These are phyloP conservation scores for Ciborinia camelliae DNA, from an alignment of 2,329 filamentous ascomycete species.

Conservation along the genomic window DNA sequence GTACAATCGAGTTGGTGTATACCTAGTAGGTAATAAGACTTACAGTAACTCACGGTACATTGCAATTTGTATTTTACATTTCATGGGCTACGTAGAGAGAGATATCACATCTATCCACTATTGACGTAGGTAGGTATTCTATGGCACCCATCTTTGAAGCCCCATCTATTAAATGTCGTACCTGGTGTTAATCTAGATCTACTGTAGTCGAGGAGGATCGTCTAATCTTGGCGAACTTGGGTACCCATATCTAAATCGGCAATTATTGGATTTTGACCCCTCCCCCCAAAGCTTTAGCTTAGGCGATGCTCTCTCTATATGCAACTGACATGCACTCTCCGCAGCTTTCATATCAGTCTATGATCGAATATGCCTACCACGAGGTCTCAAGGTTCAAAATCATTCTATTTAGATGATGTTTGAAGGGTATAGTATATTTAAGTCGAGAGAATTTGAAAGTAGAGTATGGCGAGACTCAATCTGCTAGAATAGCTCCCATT, in stretches of 20 bases:
- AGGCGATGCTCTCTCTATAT: background rate
- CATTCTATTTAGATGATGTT: background rate
- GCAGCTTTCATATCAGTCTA: background rate
- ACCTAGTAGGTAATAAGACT: background rate
- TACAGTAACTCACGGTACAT: background rate
- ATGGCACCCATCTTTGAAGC: background rate
- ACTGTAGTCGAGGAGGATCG: too few relatives aligned
- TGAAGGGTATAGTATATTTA: background rate
- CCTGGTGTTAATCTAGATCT: too few relatives aligned
- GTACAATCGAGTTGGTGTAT: constrained; percentile 1
- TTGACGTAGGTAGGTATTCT: background rate
- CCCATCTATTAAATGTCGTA: background rate
- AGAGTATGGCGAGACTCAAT: background rate
- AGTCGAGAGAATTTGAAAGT: too few relatives aligned
- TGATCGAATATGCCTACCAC: background rate
- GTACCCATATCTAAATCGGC: background rate
- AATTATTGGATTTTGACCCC: too few relatives aligned
- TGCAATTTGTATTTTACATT: background rate
- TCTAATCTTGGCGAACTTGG: background rate
- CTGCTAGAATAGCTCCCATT: background rate
- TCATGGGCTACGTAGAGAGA: background rate
- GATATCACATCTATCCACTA: background rate
- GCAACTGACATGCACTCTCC: background rate
- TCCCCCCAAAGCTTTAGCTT: background rate
- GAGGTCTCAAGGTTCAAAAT: background rate